Conservation (phyloP, 176 grass and related monocot species). For the Bothriochloa decipiens region DNA sequence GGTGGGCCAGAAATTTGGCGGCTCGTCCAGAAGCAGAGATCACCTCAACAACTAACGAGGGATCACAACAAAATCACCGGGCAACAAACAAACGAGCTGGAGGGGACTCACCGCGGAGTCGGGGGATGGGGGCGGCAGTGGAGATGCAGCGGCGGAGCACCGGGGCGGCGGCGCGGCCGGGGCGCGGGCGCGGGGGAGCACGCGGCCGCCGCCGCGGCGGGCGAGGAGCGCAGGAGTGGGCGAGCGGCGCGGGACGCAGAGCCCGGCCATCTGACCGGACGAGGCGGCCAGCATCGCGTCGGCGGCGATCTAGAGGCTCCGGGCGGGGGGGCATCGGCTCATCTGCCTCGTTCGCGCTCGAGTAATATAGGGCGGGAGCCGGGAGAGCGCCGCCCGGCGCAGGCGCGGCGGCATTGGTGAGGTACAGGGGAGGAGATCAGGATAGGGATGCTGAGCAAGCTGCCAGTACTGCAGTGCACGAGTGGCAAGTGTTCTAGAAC, state of each 20-base stretch:
- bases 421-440: too few relatives aligned
- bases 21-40: not conserved
- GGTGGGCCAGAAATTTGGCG: not conserved
- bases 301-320: not conserved
- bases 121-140: not conserved
- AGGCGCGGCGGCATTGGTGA: too few relatives aligned
- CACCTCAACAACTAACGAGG: too few relatives aligned
- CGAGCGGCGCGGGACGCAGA: slow-evolving; percentile 35
- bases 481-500: too few relatives aligned
- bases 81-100: not conserved
- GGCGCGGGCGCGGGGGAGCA: not conserved
- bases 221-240: not conserved
- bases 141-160: not conserved
- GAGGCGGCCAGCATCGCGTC: slow-evolving; percentile 18
- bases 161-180: too few relatives aligned
- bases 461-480: too few relatives aligned
- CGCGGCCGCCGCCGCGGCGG: not conserved
- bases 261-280: slow-evolving; percentile 37
- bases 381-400: too few relatives aligned
- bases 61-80: too few relatives aligned
- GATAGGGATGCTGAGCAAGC: too few relatives aligned
- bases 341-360: too few relatives aligned
- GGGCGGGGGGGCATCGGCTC: too few relatives aligned
- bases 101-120: slow-evolving; percentile 35
- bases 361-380: too few relatives aligned